phyloP scores from a whole-genome alignment of 2,329 filamentous ascomycete genomes.

The Colletotrichum brevisporum region DNA sequence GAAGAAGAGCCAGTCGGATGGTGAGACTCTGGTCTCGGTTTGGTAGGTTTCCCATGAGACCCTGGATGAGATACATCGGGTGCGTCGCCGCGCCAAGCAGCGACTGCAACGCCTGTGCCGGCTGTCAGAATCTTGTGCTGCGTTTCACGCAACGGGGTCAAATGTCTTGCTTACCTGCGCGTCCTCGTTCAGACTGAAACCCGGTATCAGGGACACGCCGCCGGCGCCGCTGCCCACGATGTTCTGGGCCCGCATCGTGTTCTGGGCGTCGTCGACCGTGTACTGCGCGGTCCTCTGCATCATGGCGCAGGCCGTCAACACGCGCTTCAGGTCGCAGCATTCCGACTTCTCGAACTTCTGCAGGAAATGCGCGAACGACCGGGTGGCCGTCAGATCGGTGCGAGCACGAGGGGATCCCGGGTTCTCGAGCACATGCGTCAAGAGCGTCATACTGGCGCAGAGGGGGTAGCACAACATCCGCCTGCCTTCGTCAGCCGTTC shows the following conservation, averaged over 20 bases:
- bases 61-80: conserved; percentile 39
- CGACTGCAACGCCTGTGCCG: conserved; percentile 22
- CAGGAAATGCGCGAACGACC: conserved; percentile 35
- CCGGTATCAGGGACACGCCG: conserved; percentile 19
- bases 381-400: conserved; percentile 26
- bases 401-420: conserved; percentile 22
- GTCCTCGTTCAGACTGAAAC: conserved; percentile 17
- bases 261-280: conserved; percentile 33
- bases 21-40: conserved; percentile 37
- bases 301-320: conserved; percentile 34
- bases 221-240: conserved; percentile 11
- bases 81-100: conserved; percentile 33
- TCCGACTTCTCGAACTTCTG: conserved; percentile 36
- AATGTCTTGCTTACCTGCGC: conserved; percentile 30
- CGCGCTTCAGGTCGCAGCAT: conserved; percentile 28
- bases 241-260: conserved; percentile 24
- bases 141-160: neutral
- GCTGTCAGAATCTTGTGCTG: neutral
- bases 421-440: conserved; percentile 39
- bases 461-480: conserved; percentile 36
- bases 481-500: conserved; percentile 11
- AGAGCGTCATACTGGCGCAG: conserved; percentile 32
- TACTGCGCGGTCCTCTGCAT: conserved; percentile 33
- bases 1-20: conserved; percentile 28
- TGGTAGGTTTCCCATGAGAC: conserved; percentile 36